Evolutionary conservation across 129 eudicot genomes (phyloP).

Genomic region (Centella asiatica): DNA sequence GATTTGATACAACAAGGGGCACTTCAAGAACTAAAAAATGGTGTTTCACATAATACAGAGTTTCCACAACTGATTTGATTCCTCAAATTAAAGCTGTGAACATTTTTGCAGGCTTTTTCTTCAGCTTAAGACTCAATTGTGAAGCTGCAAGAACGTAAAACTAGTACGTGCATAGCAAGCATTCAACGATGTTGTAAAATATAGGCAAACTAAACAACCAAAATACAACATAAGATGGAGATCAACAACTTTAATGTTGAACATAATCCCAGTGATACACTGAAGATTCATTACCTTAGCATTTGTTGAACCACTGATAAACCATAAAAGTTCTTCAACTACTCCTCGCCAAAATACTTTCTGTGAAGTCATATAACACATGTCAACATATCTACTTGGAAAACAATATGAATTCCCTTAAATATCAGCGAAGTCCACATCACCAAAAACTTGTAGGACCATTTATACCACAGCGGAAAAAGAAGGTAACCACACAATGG

Average conservation of each 20-base stretch:
- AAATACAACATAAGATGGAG: not conserved
- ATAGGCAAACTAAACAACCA: not conserved
- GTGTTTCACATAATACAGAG: not conserved
- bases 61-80: not conserved
- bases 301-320: constrained; percentile 95
- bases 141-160: not conserved
- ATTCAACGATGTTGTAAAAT: not conserved
- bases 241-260: not conserved
- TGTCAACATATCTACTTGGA: constrained; percentile 3
- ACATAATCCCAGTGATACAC: not conserved
- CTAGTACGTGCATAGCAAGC: not conserved
- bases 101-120: not conserved
- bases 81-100: not conserved
- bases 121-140: not conserved
- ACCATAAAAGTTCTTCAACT: constrained; percentile 93
- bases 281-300: constrained; percentile 50
- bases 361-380: constrained; percentile 26
- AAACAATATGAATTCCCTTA: not conserved
- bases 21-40: not conserved
- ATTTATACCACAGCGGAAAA: not conserved
- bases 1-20: not conserved
- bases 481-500: not conserved
- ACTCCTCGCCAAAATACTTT: constrained; percentile 96
- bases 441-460: not conserved
- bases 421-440: not conserved